Evolutionary conservation across 1,284 basidiomycete species (phyloP), one percentile per base, ranked within the genome.

Genomic region (Trametes pubescens): DNA sequence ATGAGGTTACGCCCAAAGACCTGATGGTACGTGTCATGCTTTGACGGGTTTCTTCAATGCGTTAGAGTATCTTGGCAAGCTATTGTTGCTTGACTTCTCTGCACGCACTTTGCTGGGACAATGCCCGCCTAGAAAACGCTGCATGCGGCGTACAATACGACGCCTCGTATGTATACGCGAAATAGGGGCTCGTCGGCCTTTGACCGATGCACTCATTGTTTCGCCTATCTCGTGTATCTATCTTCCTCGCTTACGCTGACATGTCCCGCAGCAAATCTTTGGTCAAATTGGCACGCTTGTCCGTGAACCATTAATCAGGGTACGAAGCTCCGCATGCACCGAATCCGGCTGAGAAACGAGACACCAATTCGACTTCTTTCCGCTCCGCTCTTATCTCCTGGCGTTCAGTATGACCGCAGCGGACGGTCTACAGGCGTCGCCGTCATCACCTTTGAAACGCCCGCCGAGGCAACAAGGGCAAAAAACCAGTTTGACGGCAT

Each of bases 281-380:
- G 90, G 92, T 70, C 89, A 94, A 78, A 91, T 95, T 76, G 96
- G 96, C 80, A 94, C 93, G 78, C 89, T 99, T 76, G 86, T 92
- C 74, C 89, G 92, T 79, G 93, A 95, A 81, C 95, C 96, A 79
- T 82, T 88, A 79, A 96, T 98, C 81, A 94, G 91, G 90, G 96
- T 98, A 93, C 88, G 91, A 86, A 80, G 74, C 73, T 80, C 78
- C 75, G 78, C 80, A 78, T 86, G 82, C 86, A 82, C 84, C 82
- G 80, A 80, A 77, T 84, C 81, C 80, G 78, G 83, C 79, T 85
- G 76, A 84, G 69, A 68, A 61, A 68, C 67, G 67, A 75, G 74
- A 84, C 73, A 72, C 73, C 74, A 75, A 77, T 77, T 72, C 76
- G 77, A 77, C 78, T 78, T 76, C 75, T 82, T 81, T 81, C 77